These are phyloP conservation scores for Oryza australiensis DNA, from an alignment of 176 grass and related monocot species.

Conservation along the genomic window DNA sequence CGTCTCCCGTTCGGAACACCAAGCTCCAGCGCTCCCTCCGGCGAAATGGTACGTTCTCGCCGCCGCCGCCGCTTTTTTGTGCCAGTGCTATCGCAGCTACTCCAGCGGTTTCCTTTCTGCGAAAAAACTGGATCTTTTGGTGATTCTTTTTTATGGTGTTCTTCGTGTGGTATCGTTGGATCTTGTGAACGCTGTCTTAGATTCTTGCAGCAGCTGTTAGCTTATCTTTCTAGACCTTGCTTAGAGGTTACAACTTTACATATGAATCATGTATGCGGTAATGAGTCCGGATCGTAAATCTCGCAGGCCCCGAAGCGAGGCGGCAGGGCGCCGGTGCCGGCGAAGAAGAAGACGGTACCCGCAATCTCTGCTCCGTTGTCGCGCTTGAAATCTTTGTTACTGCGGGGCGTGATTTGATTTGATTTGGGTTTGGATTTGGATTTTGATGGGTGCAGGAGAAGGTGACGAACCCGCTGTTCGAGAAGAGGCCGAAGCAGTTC, in stretches of 20 bases:
- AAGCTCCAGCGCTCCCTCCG: conserved; percentile 1
- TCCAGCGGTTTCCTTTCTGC: not conserved
- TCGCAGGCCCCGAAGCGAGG: conserved; percentile 65
- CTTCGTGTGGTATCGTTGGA: not conserved
- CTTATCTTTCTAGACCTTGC: not conserved
- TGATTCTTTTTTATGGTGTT: not conserved
- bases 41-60: conserved; percentile 35
- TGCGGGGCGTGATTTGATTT: not conserved
- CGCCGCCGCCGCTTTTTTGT: not conserved
- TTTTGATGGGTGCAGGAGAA: conserved; percentile 42
- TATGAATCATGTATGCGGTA: not conserved
- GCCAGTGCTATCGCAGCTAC: not conserved
- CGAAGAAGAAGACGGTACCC: conserved; percentile 50
- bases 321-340: conserved; percentile 40
- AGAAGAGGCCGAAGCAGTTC: conserved; percentile 96
- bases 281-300: not conserved
- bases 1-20: conserved; percentile 36
- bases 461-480: conserved; percentile 75
- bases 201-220: not conserved
- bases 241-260: not conserved
- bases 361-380: not conserved
- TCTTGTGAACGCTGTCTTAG: not conserved
- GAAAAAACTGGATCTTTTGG: not conserved
- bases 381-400: not conserved
- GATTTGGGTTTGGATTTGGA: not conserved